phyloP scores from a whole-genome alignment of 176 grass and related monocot genomes.

The Juncus inflexus region DNA sequence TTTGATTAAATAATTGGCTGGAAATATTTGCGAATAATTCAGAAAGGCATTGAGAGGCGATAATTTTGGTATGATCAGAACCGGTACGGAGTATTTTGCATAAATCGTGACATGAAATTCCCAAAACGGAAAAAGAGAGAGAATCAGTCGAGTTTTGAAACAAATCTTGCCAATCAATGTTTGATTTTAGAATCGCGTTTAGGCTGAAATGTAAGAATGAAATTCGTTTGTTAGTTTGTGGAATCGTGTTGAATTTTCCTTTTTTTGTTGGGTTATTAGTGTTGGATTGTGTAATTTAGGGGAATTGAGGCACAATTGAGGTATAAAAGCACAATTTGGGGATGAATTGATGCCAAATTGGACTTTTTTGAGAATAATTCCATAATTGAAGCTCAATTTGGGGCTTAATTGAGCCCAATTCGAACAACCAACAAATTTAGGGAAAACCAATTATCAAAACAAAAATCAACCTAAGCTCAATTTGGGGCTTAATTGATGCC shows the following conservation, averaged over 20 bases:
- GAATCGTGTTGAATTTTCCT: background rate
- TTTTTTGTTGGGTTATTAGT: background rate
- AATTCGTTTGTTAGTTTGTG: background rate
- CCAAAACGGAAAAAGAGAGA: slow-evolving; percentile 54
- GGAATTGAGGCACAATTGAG: background rate
- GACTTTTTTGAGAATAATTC: no score
- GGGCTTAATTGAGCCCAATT: background rate
- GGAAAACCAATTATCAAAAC: no score
- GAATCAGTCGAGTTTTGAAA: slow-evolving; percentile 48
- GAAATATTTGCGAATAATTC: slow-evolving; percentile 74
- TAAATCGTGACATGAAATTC: slow-evolving; percentile 74
- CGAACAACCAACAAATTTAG: background rate
- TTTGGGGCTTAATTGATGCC: no score
- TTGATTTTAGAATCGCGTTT: slow-evolving; percentile 46
- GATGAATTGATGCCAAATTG: no score
- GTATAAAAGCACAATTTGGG: no score
- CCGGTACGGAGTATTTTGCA: slow-evolving; percentile 73
- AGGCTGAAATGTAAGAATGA: slow-evolving; percentile 46
- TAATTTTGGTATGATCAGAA: slow-evolving; percentile 56
- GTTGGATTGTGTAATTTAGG: background rate
- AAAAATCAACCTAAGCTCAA: no score
- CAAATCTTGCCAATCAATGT: slow-evolving; percentile 77
- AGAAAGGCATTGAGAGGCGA: slow-evolving; percentile 84
- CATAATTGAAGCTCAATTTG: background rate
- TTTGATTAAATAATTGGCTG: slow-evolving; percentile 35